Base-by-base conservation (phyloP, 2,329 filamentous ascomycete species). In the Arthrobotrys musiformis region DNA sequence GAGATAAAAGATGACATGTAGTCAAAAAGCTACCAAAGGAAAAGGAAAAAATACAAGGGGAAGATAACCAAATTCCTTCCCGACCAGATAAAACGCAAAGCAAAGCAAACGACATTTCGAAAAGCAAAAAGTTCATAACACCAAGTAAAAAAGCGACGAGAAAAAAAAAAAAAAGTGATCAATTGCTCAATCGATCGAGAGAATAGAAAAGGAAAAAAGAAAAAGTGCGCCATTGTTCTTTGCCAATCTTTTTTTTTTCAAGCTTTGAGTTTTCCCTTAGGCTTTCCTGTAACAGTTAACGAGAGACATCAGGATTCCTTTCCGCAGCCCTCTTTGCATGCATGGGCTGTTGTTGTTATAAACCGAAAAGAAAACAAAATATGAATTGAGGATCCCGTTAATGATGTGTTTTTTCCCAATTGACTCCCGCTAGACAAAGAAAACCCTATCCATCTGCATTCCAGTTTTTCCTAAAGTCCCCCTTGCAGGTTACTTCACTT, bases 271-370 rank as follows among this genome's bases (percentile, higher is more conserved):
- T 30, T 28, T 24, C 24, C 9, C 19, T 15, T 22, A 68, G 64
- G 60, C 56, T 50, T 50, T 73, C 60, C 60, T 66, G 69, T 60
- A 50, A 35, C 37, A 19, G 26, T 58, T 58, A 73, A 64, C 60
- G 58, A 64, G 68, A 66, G 68, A 48, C 50, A 58, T 58, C 52
- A 46, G 60, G 68, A 28, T 50, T 37, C 48, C 13, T 24, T 56
- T 33, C 35, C 11, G 26, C n/a, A n/a, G 7, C 15, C 7, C 33
- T n/a, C n/a, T 69, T 48, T 48, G 17, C 54, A n/a, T 9, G 17
- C 13, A n/a, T 44, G 8, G 4, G 30, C 9, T 33, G 30, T 37
- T 37, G 9, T 66, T 44, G 46, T 58, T 68, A 46, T 13, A 56
- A 48, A 44, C 35, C 28, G 46, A 67, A 58, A n/a, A n/a, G n/a